Base-by-base conservation (phyloP, 352 stramenopile species). In the Globisporangium emineosum region DNA sequence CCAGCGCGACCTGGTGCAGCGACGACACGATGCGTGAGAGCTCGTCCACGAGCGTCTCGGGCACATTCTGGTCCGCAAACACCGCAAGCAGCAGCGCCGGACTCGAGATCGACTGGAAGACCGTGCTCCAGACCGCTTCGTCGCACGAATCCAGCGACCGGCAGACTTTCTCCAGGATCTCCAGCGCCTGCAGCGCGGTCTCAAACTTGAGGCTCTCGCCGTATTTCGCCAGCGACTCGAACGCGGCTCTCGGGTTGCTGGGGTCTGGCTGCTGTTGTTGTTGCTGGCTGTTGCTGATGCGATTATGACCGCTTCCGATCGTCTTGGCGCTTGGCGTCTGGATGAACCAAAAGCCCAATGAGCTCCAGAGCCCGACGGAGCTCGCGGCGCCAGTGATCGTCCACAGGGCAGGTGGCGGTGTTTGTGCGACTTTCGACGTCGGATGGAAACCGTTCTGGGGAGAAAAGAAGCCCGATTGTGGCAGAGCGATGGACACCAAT, bases 71-170 rank as follows among this genome's bases (percentile, higher is more conserved):
- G 54, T 79, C 72, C 6, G 72, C 57, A 15, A 91, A 67, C 27
- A 88, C 66, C n/a, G 86, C 78, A 12, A 96, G 70, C 23, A 96
- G 59, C 12, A 93, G 72, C 8, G 83, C 75, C 15, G 88, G 86
- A 47, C 75, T 90, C 19, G 83, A 86, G 19, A 92, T 74, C 54
- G 63, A 60, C n/a, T 57, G 47, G 9, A 74, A 57, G 15, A 73
- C 72, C 1, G 63, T 52, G 40, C 57, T 64, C 75, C 73, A 83
- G 1, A 54, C 64, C 43, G 27, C 47, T 10, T 53, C 50, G 32
- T 56, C 57, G 30, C 50, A 61, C 35, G 49, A 49, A 19, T 63
- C 68, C 21, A 68, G 42, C 10, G 64, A 63, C 7, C 29, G 57
- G 37, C 40, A 25, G 10, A 64, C 53, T 13, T 69, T 69, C 52